phyloP scores from a whole-genome alignment of 2,329 filamentous ascomycete species.

The Septoria linicola region DNA sequence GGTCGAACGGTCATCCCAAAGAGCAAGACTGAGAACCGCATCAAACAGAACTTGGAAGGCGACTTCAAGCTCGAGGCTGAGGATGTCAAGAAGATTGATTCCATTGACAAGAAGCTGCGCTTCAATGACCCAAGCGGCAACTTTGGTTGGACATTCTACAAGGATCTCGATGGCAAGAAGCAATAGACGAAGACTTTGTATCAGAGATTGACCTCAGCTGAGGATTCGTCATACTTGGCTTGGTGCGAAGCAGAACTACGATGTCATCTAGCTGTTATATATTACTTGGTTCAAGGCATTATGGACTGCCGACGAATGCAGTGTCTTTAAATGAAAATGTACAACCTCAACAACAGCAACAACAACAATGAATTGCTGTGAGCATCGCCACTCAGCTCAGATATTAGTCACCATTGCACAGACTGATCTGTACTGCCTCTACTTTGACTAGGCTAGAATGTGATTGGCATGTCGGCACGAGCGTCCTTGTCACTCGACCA shows the following conservation, averaged over 20 bases:
- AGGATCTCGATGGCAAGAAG: constrained; percentile 58
- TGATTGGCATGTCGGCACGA: neutral
- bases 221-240: too few species aligned
- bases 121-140: constrained; percentile 60
- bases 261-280: too few species aligned
- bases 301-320: too few species aligned
- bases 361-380: too few species aligned
- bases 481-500: neutral
- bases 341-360: too few species aligned
- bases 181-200: too few species aligned
- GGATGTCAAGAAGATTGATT: constrained; percentile 57
- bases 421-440: neutral
- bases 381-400: too few species aligned
- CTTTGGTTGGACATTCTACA: constrained; percentile 61
- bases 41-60: constrained; percentile 39
- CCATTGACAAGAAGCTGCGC: constrained; percentile 59
- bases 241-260: too few species aligned
- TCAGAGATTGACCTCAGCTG: too few species aligned
- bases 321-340: too few species aligned
- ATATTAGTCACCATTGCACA: neutral
- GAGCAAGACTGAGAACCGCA: constrained; percentile 45
- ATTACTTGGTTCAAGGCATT: too few species aligned
- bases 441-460: neutral
- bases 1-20: constrained; percentile 56
- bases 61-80: constrained; percentile 60